Conservation (phyloP, 306 rosid genomes). For the Cicer cuneatum region DNA sequence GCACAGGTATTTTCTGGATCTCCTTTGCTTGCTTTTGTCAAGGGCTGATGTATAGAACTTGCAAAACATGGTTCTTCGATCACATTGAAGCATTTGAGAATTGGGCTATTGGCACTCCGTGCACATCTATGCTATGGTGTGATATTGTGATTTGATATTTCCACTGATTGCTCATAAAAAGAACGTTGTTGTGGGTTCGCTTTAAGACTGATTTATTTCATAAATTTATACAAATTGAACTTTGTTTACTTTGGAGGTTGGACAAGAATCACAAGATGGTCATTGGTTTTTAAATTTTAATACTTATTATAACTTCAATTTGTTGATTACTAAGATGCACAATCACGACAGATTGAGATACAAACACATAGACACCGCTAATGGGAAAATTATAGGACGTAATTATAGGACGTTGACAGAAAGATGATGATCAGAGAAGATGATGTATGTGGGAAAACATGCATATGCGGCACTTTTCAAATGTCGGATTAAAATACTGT, state of each 20-base stretch:
- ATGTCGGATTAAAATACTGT: slow-evolving; percentile 1
- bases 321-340: slow-evolving; percentile 1
- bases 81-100: slow-evolving; percentile 33
- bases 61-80: slow-evolving; percentile 15
- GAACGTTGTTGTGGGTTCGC: background rate
- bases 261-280: background rate
- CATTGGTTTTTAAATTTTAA: slow-evolving; percentile 29
- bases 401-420: background rate
- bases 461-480: background rate
- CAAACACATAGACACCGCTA: background rate
- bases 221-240: background rate
- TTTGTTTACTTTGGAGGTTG: slow-evolving; percentile 18
- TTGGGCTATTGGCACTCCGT: slow-evolving; percentile 3
- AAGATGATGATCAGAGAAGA: background rate
- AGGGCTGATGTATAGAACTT: slow-evolving; percentile 22
- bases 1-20: slow-evolving; percentile 73
- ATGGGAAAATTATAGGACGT: background rate
- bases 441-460: background rate
- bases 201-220: background rate
- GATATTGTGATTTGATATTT: slow-evolving; percentile 1
- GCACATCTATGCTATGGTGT: slow-evolving; percentile 6
- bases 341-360: background rate
- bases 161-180: slow-evolving; percentile 12
- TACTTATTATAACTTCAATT: background rate
- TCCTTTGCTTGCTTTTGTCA: slow-evolving; percentile 40